These are phyloP conservation scores for Pyrenophora teres DNA, from an alignment of 2,329 filamentous ascomycete species.

Conservation along the genomic window DNA sequence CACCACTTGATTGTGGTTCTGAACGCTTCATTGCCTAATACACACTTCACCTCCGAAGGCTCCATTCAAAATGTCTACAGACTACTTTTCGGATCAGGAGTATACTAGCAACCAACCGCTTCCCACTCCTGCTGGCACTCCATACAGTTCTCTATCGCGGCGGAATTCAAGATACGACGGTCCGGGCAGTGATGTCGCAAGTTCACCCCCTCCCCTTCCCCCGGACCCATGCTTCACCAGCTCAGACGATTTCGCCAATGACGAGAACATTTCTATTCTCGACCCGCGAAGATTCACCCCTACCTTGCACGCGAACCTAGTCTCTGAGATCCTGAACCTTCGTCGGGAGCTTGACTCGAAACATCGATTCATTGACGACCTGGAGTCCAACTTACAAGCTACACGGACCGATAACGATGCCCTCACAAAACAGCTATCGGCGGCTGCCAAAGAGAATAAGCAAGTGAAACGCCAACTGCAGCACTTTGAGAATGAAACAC, in stretches of 20 bases:
- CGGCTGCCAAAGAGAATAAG: constrained; percentile 74
- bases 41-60: background rate
- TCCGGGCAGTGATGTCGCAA: constrained; percentile 65
- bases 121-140: constrained; percentile 72
- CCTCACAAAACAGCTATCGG: constrained; percentile 65
- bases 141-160: constrained; percentile 68
- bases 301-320: constrained; percentile 89
- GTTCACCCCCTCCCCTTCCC: constrained; percentile 63
- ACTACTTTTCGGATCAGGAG: constrained; percentile 56
- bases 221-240: constrained; percentile 53
- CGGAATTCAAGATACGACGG: constrained; percentile 65
- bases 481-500: constrained; percentile 83
- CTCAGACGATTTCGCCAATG: constrained; percentile 56
- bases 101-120: constrained; percentile 56
- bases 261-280: constrained; percentile 74
- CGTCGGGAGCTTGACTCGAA: constrained; percentile 91
- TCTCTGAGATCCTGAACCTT: constrained; percentile 88
- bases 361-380: constrained; percentile 78
- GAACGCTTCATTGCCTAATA: constrained; percentile 1
- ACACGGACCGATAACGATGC: constrained; percentile 75
- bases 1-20: constrained; percentile 41
- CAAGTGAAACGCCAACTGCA: constrained; percentile 84
- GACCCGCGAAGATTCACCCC: constrained; percentile 94
- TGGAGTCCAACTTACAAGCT: constrained; percentile 76
- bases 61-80: constrained; percentile 40